Percentiles rank a stretch among this genome's conserved stretches.
Evolutionary conservation across 768 basidiomycete genomes (phyloP).

Genomic region (Hortiboletus campestris): DNA sequence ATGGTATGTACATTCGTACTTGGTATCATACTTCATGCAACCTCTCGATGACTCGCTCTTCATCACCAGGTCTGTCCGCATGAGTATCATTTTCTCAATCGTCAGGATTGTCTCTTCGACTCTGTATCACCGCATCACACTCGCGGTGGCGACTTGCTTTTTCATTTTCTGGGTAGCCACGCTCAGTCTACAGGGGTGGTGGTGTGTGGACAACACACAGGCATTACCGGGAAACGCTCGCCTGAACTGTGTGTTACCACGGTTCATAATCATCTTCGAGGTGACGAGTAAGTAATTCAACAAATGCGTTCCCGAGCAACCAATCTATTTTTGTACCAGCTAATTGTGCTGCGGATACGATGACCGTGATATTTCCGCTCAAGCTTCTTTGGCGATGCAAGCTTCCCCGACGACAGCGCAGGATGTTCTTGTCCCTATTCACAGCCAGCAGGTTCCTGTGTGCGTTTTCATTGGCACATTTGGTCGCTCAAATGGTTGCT

Average conservation of each 20-base stretch:
- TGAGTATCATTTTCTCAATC: conserved; percentile 17
- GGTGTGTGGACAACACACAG: not conserved
- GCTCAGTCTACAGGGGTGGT: conserved; percentile 8
- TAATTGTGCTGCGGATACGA: conserved; percentile 2
- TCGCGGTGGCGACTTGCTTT: not conserved
- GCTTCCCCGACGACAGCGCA: conserved; percentile 13
- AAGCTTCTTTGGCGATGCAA: conserved; percentile 16
- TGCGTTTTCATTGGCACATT: not conserved
- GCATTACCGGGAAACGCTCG: not conserved
- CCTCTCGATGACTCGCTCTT: not conserved
- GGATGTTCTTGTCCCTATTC: conserved; percentile 15
- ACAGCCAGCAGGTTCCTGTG: conserved; percentile 7
- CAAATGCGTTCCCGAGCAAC: too few relatives aligned
- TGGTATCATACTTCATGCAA: not conserved
- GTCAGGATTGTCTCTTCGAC: conserved; percentile 2
- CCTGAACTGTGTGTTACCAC: not conserved
- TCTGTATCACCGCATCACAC: not conserved
- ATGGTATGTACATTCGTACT: conserved; percentile 6
- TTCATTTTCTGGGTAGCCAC: conserved; percentile 2
- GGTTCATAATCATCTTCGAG: conserved; percentile 3
- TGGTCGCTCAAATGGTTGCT: not conserved
- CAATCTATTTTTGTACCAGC: not conserved
- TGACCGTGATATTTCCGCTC: not conserved
- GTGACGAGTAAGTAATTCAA: conserved; percentile 1
- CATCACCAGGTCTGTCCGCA: conserved; percentile 16